phyloP scores from a whole-genome alignment of 805 yeast species.

The Wickerhamomyces alni region DNA sequence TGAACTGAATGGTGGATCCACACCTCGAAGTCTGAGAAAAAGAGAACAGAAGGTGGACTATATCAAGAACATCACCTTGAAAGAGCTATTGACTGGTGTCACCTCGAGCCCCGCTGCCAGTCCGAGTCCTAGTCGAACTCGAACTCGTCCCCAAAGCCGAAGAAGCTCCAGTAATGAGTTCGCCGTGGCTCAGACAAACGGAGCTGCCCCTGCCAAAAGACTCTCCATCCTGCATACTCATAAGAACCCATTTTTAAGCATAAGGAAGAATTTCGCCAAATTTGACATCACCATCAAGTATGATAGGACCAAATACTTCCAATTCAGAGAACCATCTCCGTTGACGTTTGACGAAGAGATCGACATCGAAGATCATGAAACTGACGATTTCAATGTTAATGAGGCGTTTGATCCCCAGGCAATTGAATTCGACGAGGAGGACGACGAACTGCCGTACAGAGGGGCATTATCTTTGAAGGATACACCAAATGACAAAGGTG shows the following conservation, averaged over 20 bases:
- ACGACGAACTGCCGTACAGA: slow-evolving; percentile 56
- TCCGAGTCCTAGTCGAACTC: neutral
- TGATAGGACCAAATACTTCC: slow-evolving; percentile 13
- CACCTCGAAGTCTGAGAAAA: slow-evolving; percentile 10
- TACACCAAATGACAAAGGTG: slow-evolving; percentile 53
- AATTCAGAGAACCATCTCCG: slow-evolving; percentile 22
- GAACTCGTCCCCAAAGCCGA: neutral
- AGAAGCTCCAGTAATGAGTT: no score
- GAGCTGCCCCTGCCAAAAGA: neutral
- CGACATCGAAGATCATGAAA: slow-evolving; percentile 19
- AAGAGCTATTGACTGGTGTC: neutral
- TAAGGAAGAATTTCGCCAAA: slow-evolving; percentile 10
- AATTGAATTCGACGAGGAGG: slow-evolving; percentile 3
- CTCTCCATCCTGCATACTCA: neutral
- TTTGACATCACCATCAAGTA: slow-evolving; percentile 20
- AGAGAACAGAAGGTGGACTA: slow-evolving; percentile 6
- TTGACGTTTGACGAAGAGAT: slow-evolving; percentile 10
- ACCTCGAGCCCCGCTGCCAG: neutral
- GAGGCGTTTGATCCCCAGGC: slow-evolving; percentile 8
- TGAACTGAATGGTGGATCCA: slow-evolving; percentile 5
- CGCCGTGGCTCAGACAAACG: neutral
- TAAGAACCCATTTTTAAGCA: slow-evolving; percentile 20
- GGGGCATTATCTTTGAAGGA: slow-evolving; percentile 58
- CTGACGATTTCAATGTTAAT: slow-evolving; percentile 20
- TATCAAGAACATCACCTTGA: neutral